These are phyloP conservation scores for Coniella vitis DNA, from an alignment of 2,329 filamentous ascomycete genomes.

Conservation along the genomic window DNA sequence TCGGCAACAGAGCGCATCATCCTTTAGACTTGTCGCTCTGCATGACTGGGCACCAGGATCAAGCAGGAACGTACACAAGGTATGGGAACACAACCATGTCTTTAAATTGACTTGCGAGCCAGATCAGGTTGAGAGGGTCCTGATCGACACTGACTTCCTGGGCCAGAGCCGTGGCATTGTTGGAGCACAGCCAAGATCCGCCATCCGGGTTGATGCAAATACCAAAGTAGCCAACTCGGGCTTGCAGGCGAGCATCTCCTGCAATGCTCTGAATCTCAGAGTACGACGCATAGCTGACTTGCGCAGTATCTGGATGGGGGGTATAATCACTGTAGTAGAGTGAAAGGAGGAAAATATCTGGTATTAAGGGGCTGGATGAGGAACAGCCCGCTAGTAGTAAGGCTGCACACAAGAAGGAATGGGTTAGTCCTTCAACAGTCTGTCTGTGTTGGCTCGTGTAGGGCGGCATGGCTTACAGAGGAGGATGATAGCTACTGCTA, in stretches of 20 bases:
- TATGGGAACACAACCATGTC: conserved; percentile 98
- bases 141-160: conserved; percentile 85
- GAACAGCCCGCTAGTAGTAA: conserved; percentile 92
- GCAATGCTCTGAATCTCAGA: conserved; percentile 86
- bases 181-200: conserved; percentile 88
- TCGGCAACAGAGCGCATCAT: too few species aligned
- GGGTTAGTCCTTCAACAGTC: conserved; percentile 5
- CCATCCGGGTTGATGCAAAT: conserved; percentile 92
- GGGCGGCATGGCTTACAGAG: conserved; percentile 59
- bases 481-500: conserved; percentile 87
- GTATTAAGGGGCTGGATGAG: conserved; percentile 90
- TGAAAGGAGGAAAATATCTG: conserved; percentile 95
- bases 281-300: conserved; percentile 84
- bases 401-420: conserved; percentile 44
- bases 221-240: conserved; percentile 94
- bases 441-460: not conserved
- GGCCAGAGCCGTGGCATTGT: conserved; percentile 90
- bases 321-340: conserved; percentile 90
- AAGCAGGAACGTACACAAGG: conserved; percentile 60
- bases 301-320: conserved; percentile 73
- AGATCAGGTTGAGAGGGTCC: conserved; percentile 94
- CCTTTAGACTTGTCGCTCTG: not conserved
- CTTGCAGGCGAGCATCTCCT: conserved; percentile 73
- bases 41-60: not conserved
- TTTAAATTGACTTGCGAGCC: conserved; percentile 95